Base-by-base conservation (phyloP, 331 rosid species). In the Malus hybrid region DNA sequence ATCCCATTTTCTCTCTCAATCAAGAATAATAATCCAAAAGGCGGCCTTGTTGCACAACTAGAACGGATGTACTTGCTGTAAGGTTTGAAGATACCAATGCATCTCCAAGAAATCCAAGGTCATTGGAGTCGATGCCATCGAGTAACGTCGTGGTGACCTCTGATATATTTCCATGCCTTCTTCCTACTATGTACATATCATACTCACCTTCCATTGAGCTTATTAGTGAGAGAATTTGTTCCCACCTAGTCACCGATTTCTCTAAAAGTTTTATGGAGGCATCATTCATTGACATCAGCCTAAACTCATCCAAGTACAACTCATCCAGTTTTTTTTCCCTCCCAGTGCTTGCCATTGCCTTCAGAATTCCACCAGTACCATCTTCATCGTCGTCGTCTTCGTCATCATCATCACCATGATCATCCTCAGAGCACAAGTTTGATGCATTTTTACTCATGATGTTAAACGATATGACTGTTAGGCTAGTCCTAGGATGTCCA, bases 51-150 rank as follows among this genome's bases (percentile, higher is more conserved):
- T 79, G 74, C 8, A 83, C 62, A 48, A 75, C 46, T 5, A 83
- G 80, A 44, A 83, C 63, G 44, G 82, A 83, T 1, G 87, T 57
- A 3, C 14, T 42, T 2, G 65, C 54, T 1, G 63, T 65, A 20
- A 59, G 44, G 62, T 13, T 71, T 2, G 80, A 73, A 3, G 78
- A 77, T 19, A 73, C 76, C 63, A 80, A 29, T 11, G 69, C 31
- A 34, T 80, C 85, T 10, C 85, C 87, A 2, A 80, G 65, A 0
- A 50, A 52, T 2, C 87, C 87, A 18, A 84, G 33, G 33, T 80
- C 87, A 10, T 50, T 1, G 3, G 14, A 42, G 67, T 65, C 34
- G 8, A 22, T 73, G 80, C 69, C 70, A 6, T 81, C 85, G 6
- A 69, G 62, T 3, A 54, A 14, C 6, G 42, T 73, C 15, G 22